A percentile compares a stretch with the other conserved stretches of the same genome.
Conservation (phyloP, 2,329 filamentous ascomycete species). For the Apiospora aurea region DNA sequence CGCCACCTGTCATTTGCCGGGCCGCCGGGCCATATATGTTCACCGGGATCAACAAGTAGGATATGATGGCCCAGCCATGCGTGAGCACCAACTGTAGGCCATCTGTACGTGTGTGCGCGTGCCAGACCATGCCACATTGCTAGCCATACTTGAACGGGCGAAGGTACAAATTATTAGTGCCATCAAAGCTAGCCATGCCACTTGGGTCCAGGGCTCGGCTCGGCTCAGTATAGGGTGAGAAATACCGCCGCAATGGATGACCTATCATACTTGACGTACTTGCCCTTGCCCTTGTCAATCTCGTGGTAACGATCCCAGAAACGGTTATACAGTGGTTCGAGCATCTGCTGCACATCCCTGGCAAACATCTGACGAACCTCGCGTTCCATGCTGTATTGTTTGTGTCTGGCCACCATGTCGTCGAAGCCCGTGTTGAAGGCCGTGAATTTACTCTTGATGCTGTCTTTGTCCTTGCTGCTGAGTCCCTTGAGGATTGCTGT, state of each 20-base stretch:
- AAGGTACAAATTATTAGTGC: not conserved
- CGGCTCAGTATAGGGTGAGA: slow-evolving; percentile 53
- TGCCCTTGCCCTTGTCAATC: slow-evolving; percentile 96
- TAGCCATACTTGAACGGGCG: slow-evolving; percentile 5
- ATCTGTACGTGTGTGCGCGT: not conserved
- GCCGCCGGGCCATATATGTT: not conserved
- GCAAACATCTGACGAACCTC: slow-evolving; percentile 84
- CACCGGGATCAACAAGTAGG: slow-evolving; percentile 12
- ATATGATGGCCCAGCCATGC: not conserved
- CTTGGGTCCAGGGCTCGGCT: not conserved
- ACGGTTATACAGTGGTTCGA: slow-evolving; percentile 91
- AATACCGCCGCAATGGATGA: slow-evolving; percentile 74
- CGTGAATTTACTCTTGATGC: slow-evolving; percentile 95
- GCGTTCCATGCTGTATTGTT: slow-evolving; percentile 84
- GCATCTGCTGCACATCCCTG: slow-evolving; percentile 86
- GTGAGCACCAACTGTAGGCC: not conserved
- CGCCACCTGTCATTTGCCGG: slow-evolving; percentile 1
- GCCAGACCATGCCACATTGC: slow-evolving; percentile 9
- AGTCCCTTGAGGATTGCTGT: slow-evolving; percentile 84
- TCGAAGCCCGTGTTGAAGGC: slow-evolving; percentile 92
- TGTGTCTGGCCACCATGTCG: slow-evolving; percentile 84
- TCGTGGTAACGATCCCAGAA: slow-evolving; percentile 99
- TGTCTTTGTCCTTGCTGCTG: slow-evolving; percentile 90
- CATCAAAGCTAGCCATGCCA: slow-evolving; percentile 10
- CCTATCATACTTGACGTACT: slow-evolving; percentile 98